Conservation (phyloP, 1,284 basidiomycete genomes). For the Ustilago cynodontis region DNA sequence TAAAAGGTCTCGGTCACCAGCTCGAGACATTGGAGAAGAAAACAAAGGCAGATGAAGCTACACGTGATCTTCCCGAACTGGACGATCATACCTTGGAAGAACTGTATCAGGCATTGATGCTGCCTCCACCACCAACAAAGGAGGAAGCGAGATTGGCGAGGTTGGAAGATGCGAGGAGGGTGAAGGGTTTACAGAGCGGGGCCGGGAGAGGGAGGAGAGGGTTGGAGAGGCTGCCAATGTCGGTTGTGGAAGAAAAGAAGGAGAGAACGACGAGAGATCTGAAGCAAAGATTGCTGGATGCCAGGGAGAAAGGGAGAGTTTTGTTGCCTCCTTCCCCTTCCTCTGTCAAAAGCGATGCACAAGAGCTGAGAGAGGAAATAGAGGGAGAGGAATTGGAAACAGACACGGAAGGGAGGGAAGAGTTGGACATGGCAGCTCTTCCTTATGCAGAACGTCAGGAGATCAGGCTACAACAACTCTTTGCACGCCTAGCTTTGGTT, state of each 20-base stretch:
- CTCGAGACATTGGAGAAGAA: conserved; percentile 52
- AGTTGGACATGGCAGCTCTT: conserved; percentile 27
- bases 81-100: conserved; percentile 63
- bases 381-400: not conserved
- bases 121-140: conserved; percentile 38
- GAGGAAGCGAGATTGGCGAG: conserved; percentile 46
- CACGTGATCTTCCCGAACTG: conserved; percentile 56
- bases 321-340: conserved; percentile 31
- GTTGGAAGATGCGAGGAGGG: conserved; percentile 33
- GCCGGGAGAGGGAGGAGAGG: conserved; percentile 13
- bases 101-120: conserved; percentile 59
- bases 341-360: no score
- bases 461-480: conserved; percentile 40
- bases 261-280: conserved; percentile 13
- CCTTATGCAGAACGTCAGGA: conserved; percentile 42
- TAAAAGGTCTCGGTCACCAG: conserved; percentile 45
- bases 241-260: conserved; percentile 20
- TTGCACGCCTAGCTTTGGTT: conserved; percentile 41
- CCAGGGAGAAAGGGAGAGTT: conserved; percentile 34
- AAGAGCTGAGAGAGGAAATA: not conserved
- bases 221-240: conserved; percentile 15
- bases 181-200: conserved; percentile 13
- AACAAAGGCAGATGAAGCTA: conserved; percentile 47
- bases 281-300: conserved; percentile 38
- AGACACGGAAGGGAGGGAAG: not conserved